Evolutionary conservation across 2,329 filamentous ascomycete species (phyloP), one percentile per base, ranked within the genome.

Genomic region (Leptographium flavum): DNA sequence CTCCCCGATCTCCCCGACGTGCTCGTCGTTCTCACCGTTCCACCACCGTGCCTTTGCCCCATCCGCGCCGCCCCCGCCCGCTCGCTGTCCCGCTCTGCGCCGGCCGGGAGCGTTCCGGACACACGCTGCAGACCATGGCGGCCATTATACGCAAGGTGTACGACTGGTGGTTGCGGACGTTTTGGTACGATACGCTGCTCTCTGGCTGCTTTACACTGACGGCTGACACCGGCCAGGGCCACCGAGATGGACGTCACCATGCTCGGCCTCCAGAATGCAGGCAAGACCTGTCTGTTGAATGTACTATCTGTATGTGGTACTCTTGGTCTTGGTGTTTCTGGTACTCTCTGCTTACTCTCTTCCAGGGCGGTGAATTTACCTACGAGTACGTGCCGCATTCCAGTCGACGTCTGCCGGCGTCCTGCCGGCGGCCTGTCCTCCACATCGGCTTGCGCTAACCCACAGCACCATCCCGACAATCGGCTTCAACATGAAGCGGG

Each of bases 201-300:
- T 7, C 7, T 3, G 27, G 3, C 13, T 39, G 15, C 14, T n/a
- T 13, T 13, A 39, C 21, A 50, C 52, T 46, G 40, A 42, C 46
- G 23, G n/a, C 9, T 15, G 37, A 14, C 21, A 17, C 17, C 23
- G 5, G 21, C 9, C 17, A 95, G 90, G 92, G 87, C 90, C 55
- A 94, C 88, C 54, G 92, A 98, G 71, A 95, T 98, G 88, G 92
- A 98, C 67, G 90, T 98, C 61, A 96, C 92, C 55, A 94, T 98
- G 83, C 90, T 98, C 62, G 92, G 92, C 22, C 70, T 98, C 60
- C 92, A 98, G 63, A 96, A 96, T 68, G 92, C 92, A 48, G 92
- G 92, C 59, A 98, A 98, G 70, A 96, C 92, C 33, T 96, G 90
- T 50, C 66, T 98, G 59, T 71, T 98, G 63, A 78, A 88, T 56